Evolutionary conservation across 768 basidiomycete genomes (phyloP).

Genomic region (Xerocomus potaroensis): DNA sequence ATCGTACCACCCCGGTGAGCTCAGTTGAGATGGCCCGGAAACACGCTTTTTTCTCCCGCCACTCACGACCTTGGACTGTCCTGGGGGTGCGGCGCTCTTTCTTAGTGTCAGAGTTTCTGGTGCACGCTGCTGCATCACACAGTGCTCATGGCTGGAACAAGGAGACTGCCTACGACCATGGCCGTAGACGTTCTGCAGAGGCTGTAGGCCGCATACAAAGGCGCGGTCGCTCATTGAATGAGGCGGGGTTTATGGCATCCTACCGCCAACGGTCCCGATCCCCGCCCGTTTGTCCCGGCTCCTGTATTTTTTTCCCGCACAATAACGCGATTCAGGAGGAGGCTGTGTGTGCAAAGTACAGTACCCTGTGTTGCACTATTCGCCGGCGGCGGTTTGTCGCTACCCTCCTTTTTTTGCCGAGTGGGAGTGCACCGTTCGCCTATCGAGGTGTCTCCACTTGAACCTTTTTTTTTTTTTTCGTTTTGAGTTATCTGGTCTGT

Average conservation of each 20-base stretch:
- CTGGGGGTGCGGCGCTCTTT: no score
- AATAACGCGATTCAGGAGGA: not conserved
- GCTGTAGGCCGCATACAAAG: not conserved
- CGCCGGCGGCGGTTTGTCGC: not conserved
- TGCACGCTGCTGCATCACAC: not conserved
- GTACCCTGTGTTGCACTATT: no score
- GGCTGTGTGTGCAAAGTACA: no score
- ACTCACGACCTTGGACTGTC: no score
- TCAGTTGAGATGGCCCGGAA: slow-evolving; percentile 4
- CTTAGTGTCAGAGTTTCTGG: slow-evolving; percentile 6
- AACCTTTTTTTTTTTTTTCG: no score
- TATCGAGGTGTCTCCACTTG: no score
- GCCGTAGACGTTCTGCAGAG: not conserved
- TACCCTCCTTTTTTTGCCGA: not conserved
- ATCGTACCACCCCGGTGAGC: slow-evolving; percentile 1
- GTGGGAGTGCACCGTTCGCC: not conserved
- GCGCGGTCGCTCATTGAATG: not conserved
- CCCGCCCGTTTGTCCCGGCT: no score
- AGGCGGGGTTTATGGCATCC: not conserved
- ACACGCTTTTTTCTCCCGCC: no score
- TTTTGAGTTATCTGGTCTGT: not conserved
- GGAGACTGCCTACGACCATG: slow-evolving; percentile 22
- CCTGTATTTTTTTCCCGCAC: not conserved
- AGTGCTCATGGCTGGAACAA: not conserved
- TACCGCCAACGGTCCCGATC: no score